Evolutionary conservation across 1,284 basidiomycete species (phyloP).

Genomic region (Trametes versicolor): DNA sequence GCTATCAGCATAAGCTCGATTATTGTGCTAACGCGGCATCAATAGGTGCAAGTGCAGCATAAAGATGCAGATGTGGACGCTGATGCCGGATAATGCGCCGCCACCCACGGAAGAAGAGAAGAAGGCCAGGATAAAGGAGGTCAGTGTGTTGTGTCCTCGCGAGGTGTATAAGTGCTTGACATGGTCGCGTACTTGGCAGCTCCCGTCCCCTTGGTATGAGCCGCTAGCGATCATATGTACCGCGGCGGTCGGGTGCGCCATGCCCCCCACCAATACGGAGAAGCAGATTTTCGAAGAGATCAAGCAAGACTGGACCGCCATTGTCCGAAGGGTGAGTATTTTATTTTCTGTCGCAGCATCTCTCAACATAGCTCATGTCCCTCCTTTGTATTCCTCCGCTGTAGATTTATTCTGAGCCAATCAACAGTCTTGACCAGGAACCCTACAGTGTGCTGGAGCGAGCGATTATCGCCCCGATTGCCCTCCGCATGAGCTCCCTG

Average conservation of each 20-base stretch:
- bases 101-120: not conserved
- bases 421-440: not conserved
- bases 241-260: not conserved
- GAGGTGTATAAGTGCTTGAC: not conserved
- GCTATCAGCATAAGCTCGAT: too few relatives aligned
- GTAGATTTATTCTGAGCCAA: not conserved
- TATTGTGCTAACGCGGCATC: too few relatives aligned
- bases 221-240: conserved; percentile 13
- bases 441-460: not conserved
- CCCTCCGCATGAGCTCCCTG: not conserved
- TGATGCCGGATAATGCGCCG: not conserved
- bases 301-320: not conserved
- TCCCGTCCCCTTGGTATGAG: conserved; percentile 6
- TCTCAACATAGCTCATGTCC: not conserved
- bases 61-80: not conserved
- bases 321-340: conserved; percentile 4
- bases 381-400: not conserved
- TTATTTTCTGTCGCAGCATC: not conserved
- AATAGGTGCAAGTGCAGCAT: not conserved
- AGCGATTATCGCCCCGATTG: conserved; percentile 8
- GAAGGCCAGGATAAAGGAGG: not conserved
- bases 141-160: not conserved
- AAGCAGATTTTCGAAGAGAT: conserved; percentile 4
- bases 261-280: not conserved
- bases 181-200: not conserved